Evolutionary conservation across 2,329 filamentous ascomycete species (phyloP).

Genomic region (Fusarium begoniae): DNA sequence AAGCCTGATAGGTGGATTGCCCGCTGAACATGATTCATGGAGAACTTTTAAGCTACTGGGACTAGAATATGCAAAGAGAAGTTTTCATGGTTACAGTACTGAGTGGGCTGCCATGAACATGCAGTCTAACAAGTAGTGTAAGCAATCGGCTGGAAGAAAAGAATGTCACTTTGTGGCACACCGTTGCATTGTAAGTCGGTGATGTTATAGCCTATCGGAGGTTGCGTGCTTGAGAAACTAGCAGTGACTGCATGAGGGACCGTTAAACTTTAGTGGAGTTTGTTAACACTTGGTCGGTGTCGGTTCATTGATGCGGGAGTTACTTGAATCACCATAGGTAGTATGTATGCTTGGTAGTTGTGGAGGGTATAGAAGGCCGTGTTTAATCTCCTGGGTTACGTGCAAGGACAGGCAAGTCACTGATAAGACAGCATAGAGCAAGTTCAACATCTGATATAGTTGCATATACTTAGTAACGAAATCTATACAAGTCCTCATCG

Average conservation of each 20-base stretch:
- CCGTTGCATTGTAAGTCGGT: not conserved
- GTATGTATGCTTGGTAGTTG: not conserved
- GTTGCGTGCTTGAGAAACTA: not conserved
- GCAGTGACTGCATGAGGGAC: not conserved
- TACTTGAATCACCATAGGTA: not conserved
- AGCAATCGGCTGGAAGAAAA: not conserved
- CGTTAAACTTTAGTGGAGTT: not conserved
- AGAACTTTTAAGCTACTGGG: not conserved
- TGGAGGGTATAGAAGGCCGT: not conserved
- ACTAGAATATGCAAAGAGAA: not conserved
- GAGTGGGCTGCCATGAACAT: not conserved
- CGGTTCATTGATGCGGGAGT: not conserved
- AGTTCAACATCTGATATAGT: not conserved
- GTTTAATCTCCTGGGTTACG: not conserved
- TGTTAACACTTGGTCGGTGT: not conserved
- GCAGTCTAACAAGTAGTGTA: not conserved
- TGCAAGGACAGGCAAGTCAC: not conserved
- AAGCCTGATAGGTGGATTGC: slow-evolving; percentile 2
- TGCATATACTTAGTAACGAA: not conserved
- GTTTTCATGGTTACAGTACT: not conserved
- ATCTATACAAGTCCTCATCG: not conserved
- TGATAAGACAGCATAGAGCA: not conserved
- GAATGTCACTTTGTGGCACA: not conserved
- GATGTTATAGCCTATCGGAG: not conserved
- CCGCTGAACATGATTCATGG: slow-evolving; percentile 7